Base-by-base conservation (phyloP, 2,329 filamentous ascomycete genomes). In the Ramichloridium luteum region DNA sequence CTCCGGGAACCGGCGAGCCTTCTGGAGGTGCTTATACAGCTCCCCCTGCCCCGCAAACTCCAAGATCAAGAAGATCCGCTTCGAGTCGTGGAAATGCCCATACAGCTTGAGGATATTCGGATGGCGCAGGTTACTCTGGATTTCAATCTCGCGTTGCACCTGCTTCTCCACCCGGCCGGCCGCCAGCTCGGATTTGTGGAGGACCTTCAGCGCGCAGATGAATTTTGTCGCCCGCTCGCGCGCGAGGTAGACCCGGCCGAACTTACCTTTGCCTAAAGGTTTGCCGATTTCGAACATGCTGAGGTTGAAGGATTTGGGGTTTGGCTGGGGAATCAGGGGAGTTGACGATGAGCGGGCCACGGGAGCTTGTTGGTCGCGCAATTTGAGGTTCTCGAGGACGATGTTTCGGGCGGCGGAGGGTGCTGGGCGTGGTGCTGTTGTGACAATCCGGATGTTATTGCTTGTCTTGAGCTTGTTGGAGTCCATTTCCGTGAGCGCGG, bases 221-320 rank as follows among this genome's bases (percentile, higher is more conserved):
- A 85, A 88, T 37, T 78, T 78, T 16, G 71, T 80, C 25, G 68
- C 73, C 38, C 79, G 73, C 58, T 88, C 81, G 33, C 80, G 77
- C 29, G 80, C 81, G 13, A 88, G 71, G 51, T 88, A 88, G 2
- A 88, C 81, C 28, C 81, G 70, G 2, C 81, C 81, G 48, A 88
- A 88, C 53, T 88, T 88, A 41, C 81, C 81, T 60, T 86, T 88
- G 32, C 81, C 81, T 8, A 88, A 65, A 2, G 81, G 80, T 45
- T 81, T 78, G 16, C 81, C 81, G 43, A 88, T 90, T 56, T 92
- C 83, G 54, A 92, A 92, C 81, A 90, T 90, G 58, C 82, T 80
- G 8, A 93, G 72, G 51, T 92, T 82, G 59, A 85, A 85, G 8
- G 6, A 8, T 27, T 13, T 8, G 8, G 25, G 8, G 13, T 6